These are phyloP conservation scores for Parasarocladium wereldwijsianum DNA, from an alignment of 2,329 filamentous ascomycete genomes.

Conservation along the genomic window DNA sequence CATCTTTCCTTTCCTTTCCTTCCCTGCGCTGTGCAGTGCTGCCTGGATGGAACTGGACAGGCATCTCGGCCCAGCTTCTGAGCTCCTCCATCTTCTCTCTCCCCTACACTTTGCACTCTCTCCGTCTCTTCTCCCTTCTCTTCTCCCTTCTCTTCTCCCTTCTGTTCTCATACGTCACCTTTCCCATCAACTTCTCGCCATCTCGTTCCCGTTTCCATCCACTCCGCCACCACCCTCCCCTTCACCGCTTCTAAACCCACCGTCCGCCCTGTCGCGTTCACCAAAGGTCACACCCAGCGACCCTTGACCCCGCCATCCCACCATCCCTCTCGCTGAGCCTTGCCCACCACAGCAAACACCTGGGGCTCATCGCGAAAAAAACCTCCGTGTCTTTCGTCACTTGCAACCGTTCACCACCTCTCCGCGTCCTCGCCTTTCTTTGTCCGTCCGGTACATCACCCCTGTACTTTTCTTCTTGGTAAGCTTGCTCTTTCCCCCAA, in stretches of 20 bases:
- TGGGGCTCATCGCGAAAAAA: no score
- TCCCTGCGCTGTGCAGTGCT: conserved; percentile 8
- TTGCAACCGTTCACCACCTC: no score
- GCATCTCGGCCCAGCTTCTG: not conserved
- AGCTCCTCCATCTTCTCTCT: not conserved
- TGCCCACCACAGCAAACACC: conserved; percentile 5
- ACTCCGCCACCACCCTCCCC: conserved; percentile 9
- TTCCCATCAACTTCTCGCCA: conserved; percentile 10
- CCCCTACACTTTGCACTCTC: conserved; percentile 6
- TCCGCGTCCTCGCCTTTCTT: no score
- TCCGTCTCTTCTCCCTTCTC: conserved; percentile 7
- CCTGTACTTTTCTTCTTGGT: no score
- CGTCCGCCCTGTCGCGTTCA: conserved; percentile 3
- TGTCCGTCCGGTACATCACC: no score
- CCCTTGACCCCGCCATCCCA: conserved; percentile 12
- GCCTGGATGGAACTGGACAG: no score
- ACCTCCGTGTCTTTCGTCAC: no score
- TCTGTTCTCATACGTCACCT: conserved; percentile 5
- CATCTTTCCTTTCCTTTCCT: conserved; percentile 3
- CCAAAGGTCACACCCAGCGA: conserved; percentile 6
- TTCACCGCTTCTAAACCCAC: conserved; percentile 6
- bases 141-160: conserved; percentile 11
- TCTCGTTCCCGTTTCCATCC: conserved; percentile 14
- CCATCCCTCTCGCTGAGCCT: conserved; percentile 2
- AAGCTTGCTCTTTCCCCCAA: no score